Evolutionary conservation across 2,329 filamentous ascomycete genomes (phyloP).

Genomic region (Teratosphaeria nubilosa): DNA sequence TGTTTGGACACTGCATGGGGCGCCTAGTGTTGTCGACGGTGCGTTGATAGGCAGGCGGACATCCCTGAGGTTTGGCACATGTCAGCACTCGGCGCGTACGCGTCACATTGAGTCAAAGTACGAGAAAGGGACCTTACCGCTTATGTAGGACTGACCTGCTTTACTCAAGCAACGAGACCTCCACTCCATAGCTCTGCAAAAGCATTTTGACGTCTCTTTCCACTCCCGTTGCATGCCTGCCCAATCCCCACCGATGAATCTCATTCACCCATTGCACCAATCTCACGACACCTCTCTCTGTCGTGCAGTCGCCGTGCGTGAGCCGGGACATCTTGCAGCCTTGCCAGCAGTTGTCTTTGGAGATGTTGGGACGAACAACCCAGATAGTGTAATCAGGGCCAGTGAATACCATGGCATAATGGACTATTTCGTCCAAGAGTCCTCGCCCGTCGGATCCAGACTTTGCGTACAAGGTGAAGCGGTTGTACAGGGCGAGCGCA

Average conservation of each 20-base stretch:
- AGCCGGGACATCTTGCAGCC: not conserved
- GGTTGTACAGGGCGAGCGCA: not conserved
- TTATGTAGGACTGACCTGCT: too few relatives aligned
- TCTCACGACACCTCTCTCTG: not conserved
- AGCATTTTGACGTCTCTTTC: not conserved
- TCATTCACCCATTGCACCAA: not conserved
- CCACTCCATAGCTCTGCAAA: not conserved
- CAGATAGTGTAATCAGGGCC: not conserved
- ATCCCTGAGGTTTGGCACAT: too few relatives aligned
- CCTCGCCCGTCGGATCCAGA: not conserved
- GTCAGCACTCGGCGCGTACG: too few relatives aligned
- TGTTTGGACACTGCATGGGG: too few relatives aligned
- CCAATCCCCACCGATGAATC: slow-evolving; percentile 1
- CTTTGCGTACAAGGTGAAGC: not conserved
- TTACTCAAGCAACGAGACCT: not conserved
- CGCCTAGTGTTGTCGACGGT: too few relatives aligned
- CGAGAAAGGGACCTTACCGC: too few relatives aligned
- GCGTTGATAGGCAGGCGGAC: too few relatives aligned
- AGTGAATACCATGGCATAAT: not conserved
- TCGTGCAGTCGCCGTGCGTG: not conserved
- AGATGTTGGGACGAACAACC: not conserved
- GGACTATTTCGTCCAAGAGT: not conserved
- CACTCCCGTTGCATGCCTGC: not conserved
- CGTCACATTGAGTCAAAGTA: too few relatives aligned
- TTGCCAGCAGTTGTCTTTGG: not conserved